A percentile compares a stretch with the other conserved stretches of the same genome.
Conservation (phyloP, 352 stramenopile species). For the Pelagophyceae sp. region DNA sequence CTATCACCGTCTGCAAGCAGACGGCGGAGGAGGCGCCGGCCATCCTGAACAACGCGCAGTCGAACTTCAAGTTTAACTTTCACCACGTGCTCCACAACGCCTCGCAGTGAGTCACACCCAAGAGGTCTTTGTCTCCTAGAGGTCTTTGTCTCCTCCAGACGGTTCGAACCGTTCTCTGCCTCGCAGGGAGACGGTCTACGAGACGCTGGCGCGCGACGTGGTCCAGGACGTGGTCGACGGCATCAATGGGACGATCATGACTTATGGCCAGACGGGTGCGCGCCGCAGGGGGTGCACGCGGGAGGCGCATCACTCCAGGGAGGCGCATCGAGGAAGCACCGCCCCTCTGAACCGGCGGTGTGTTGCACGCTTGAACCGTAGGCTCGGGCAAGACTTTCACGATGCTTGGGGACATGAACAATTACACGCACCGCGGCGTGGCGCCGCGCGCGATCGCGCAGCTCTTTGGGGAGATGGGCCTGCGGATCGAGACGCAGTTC, state of each 20-base stretch:
- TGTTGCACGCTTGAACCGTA: slow-evolving; percentile 36
- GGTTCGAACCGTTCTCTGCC: neutral
- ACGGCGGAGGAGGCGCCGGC: neutral
- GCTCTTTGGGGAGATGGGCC: slow-evolving; percentile 74
- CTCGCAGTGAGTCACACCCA: slow-evolving; percentile 48
- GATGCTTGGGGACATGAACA: slow-evolving; percentile 77
- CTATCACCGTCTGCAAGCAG: slow-evolving; percentile 1
- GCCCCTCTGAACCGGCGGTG: no score
- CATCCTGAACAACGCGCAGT: slow-evolving; percentile 36
- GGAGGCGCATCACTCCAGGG: neutral
- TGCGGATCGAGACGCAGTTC: slow-evolving; percentile 73
- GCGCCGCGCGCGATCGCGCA: slow-evolving; percentile 69
- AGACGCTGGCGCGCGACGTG: slow-evolving; percentile 70
- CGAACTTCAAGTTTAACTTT: slow-evolving; percentile 67
- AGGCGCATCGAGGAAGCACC: no score
- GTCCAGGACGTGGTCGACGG: slow-evolving; percentile 74
- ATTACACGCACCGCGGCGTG: slow-evolving; percentile 77
- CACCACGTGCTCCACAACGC: slow-evolving; percentile 82
- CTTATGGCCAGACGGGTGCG: slow-evolving; percentile 72
- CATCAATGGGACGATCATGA: slow-evolving; percentile 73
- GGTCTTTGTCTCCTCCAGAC: no score
- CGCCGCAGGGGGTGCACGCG: slow-evolving; percentile 43
- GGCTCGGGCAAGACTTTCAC: slow-evolving; percentile 57
- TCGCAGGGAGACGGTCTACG: slow-evolving; percentile 64
- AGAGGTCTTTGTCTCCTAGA: no score